Evolutionary conservation across 164 flowering plant genomes (phyloP), one percentile per base, ranked within the genome.

Genomic region (Amborella trichopoda): DNA sequence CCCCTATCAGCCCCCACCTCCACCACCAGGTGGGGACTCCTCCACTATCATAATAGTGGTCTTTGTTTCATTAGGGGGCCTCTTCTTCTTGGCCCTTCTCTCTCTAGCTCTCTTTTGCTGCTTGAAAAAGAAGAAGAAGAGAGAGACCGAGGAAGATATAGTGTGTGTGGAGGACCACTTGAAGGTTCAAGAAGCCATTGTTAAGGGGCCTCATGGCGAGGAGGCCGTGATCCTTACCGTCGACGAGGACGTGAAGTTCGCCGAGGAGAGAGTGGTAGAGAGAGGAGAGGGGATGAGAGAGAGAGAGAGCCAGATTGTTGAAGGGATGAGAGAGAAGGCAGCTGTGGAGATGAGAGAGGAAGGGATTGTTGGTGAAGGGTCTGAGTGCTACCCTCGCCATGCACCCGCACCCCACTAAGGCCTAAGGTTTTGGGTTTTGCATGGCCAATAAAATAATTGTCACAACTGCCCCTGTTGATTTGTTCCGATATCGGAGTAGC

Each of bases 61-160:
- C 32, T 70, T 81, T 20, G 66, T 72, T 37, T 73, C 80, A 3
- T 50, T 77, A n/a, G 93, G 84, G 16, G 76, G 78, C 19, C 63
- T 83, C 20, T 71, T 77, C 69, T 70, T 79, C 54, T 69, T 79
- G 3, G 82, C 82, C 46, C 70, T 74, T 50, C 70, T 77, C 26
- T 40, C 78, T 0, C 70, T 61, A 19, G 80, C 74, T 38, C 58
- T 83, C 17, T 75, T 64, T 51, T 80, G 82, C 61, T 77, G 62
- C 63, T 50, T 77, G 2, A 77, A 72, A 62, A 73, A 74, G 37
- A 46, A 11, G 33, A 51, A 51, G 45, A 66, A 50, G 48, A 27
- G 22, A 28, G 28, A 42, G 26, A 60, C 64, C 51, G 56, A 81
- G 55, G 54, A 60, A 1, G 77, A 78, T 0, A 23, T 55, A 0